These are phyloP conservation scores for Effrenium voratum DNA, from an alignment of 73 alveolate species.

Conservation along the genomic window DNA sequence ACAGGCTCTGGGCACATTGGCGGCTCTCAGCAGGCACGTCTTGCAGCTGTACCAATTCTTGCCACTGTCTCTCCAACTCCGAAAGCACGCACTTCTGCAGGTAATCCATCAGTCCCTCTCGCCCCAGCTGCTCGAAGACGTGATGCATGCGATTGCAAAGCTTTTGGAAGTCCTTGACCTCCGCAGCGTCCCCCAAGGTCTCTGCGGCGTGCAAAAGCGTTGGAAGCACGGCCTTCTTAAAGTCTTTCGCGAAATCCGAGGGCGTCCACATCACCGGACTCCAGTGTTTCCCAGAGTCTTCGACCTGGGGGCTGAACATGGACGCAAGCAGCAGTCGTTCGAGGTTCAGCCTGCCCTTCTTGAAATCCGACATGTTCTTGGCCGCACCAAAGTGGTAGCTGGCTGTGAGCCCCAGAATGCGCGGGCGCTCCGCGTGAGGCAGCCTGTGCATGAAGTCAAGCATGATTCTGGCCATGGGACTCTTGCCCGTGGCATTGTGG, in stretches of 20 bases:
- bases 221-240: neutral
- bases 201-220: neutral
- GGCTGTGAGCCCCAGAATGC: slow-evolving; percentile 34
- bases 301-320: too few species aligned
- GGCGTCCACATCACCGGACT: too few species aligned
- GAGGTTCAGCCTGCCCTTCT: too few species aligned
- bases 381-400: neutral
- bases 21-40: too few species aligned
- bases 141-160: slow-evolving; percentile 1
- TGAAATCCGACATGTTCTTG: too few species aligned
- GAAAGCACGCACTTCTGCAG: neutral
- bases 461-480: slow-evolving; percentile 3
- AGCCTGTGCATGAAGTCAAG: neutral
- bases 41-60: too few species aligned
- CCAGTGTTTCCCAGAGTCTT: too few species aligned
- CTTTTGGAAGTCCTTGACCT: slow-evolving; percentile 16
- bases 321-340: too few species aligned
- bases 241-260: too few species aligned
- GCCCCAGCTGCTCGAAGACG: neutral
- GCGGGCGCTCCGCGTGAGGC: neutral
- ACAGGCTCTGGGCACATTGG: too few species aligned
- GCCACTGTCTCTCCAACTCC: neutral
- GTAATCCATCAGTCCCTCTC: neutral
- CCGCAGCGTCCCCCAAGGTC: neutral
- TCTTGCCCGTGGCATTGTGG: neutral